Base-by-base conservation (phyloP, 2,329 filamentous ascomycete species). In the Coniochaeta ligniaria region DNA sequence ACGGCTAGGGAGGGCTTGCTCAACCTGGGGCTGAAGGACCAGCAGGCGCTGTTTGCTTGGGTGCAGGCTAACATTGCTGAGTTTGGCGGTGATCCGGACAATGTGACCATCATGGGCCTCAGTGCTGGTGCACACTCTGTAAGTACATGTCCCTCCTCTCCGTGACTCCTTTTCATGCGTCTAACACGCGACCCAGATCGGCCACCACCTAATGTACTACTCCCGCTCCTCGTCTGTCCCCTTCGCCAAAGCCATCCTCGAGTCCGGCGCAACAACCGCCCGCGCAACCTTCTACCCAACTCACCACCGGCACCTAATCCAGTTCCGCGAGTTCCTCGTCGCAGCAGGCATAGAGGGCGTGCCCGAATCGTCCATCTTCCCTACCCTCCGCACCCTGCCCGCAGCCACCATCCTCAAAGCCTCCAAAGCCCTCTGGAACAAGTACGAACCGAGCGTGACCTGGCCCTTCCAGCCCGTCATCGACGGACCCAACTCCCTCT, bases 381-480 rank as follows among this genome's bases (percentile, higher is more conserved):
- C 74, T 1, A 72, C 73, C 24, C 77, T 91, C 16, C 78, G 78
- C 58, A 65, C 71, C 69, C 64, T 82, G 8, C 72, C 79, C 2
- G 66, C 76, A 2, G 57, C 65, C 0, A 70, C 64, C 6, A 67
- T 84, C 31, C 67, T 75, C 28, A 59, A 62, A 1, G 82, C 82
- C 12, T 78, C 76, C 7, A 69, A 74, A 55, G 50, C 60, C 6
- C 73, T 84, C 33, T 85, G 77, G 74, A 64, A 71, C 11, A 70
- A 70, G 54, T 78, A 80, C 66, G 69, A 71, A n/a, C 64, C 68
- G 3, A 74, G 72, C 8, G 73, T 85, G 9, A 76, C 78, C 31
- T 86, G 83, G 83, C 78, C 89, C 0, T 91, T 90, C 73, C 88
- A 90, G 66, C 88, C 88, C 8, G 83, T 87, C 38, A 82, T 91